Evolutionary conservation across 2,329 filamentous ascomycete species (phyloP), one percentile per base, ranked within the genome.

Genomic region (Penicillium decumbens): DNA sequence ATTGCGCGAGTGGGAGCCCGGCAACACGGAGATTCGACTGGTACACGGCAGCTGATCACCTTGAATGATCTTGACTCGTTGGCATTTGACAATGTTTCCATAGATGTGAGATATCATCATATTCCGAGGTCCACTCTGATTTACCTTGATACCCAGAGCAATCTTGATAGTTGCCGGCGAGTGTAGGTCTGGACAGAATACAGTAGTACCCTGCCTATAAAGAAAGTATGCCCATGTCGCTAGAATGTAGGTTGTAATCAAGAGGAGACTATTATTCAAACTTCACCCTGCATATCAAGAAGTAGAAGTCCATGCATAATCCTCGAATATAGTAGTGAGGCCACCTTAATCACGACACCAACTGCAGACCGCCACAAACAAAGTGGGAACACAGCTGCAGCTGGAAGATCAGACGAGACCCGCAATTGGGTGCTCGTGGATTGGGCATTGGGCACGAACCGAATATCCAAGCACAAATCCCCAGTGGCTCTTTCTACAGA

Each of bases 1-100:
- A 41, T 74, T 96, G 63, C 77, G 86, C 65, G 81, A 84, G 55
- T 96, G 92, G 91, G 89, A 95, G 76, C 82, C 77, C 62, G 91
- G 89, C 4, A 85, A 82, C 73, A 67, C 62, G 29, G 65, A 77
- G 55, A 76, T 82, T 49, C 71, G 78, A 40, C 59, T 83, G 58
- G 69, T 78, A 53, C 80, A 83, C 72, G 45, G 46, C 23, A 53
- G 43, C n/a, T 83, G 66, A 73, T 56, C 27, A 7, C 8, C 4
- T 24, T 42, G 25, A 9, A 18, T 3, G 5, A 40, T 24, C 37
- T 25, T 18, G 15, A 18, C 10, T 29, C 28, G 28, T 13, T 29
- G 28, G 15, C 32, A 18, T 6, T 35, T 18, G 13, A 15, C 32
- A 35, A 20, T 23, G 9, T 23, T 37, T 37, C 33, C 33, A 37